These are phyloP conservation scores for Penicillium sp. DNA, from an alignment of 2,329 filamentous ascomycete genomes.

Conservation along the genomic window DNA sequence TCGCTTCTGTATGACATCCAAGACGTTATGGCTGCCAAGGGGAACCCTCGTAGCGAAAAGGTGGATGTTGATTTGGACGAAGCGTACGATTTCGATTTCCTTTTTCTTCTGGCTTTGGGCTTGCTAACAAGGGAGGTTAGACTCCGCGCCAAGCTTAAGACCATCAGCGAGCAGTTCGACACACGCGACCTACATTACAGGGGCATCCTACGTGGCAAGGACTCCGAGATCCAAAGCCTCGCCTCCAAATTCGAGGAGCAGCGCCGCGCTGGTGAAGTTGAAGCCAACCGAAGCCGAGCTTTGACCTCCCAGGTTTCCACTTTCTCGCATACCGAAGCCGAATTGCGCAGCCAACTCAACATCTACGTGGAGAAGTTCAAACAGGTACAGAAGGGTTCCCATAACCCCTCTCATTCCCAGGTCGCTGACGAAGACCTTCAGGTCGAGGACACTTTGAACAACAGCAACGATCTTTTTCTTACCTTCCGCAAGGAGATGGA, in stretches of 20 bases:
- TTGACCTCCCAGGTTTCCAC: conserved; percentile 89
- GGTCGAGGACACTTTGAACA: conserved; percentile 98
- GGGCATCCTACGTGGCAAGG: conserved; percentile 86
- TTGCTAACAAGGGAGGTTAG: conserved; percentile 33
- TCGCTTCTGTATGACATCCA: conserved; percentile 79
- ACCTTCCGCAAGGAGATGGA: conserved; percentile 99
- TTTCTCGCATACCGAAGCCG: conserved; percentile 92
- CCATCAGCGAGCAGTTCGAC: conserved; percentile 94
- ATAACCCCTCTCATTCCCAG: conserved; percentile 15
- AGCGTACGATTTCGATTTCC: conserved; percentile 58
- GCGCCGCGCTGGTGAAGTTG: conserved; percentile 80
- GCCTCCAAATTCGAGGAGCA: conserved; percentile 86
- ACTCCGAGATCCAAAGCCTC: conserved; percentile 91
- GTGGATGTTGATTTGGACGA: conserved; percentile 87
- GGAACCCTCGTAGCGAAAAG: conserved; percentile 74
- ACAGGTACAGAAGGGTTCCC: conserved; percentile 66
- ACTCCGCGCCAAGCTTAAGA: conserved; percentile 75
- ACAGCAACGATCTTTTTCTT: conserved; percentile 94
- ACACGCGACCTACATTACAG: conserved; percentile 92
- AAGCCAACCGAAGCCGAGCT: conserved; percentile 75
- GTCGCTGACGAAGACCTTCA: conserved; percentile 55
- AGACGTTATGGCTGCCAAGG: conserved; percentile 82
- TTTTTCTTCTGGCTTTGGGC: neutral
- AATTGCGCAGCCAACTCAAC: conserved; percentile 90
- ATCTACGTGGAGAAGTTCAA: conserved; percentile 99